Evolutionary conservation across 1,139 yeast species (phyloP).

Genomic region (Kurtzmaniella quercitrusa): DNA sequence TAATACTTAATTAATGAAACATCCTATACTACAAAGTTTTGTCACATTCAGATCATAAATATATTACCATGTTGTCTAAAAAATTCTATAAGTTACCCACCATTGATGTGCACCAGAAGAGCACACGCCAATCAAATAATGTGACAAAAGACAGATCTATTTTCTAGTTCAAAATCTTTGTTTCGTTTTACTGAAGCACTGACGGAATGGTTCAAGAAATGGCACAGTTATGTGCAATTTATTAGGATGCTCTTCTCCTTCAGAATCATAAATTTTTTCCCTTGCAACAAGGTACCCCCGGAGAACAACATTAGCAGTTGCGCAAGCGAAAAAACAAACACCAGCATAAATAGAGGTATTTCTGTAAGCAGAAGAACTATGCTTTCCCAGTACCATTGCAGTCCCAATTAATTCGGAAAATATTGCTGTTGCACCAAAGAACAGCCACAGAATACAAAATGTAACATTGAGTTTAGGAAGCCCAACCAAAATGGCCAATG

Average conservation of each 20-base stretch:
- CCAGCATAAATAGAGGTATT: slow-evolving; percentile 55
- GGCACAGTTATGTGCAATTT: background rate
- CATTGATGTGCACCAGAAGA: background rate
- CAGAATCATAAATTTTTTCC: slow-evolving; percentile 20
- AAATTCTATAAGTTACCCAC: no score
- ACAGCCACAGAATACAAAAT: slow-evolving; percentile 45
- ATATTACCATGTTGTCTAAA: no score
- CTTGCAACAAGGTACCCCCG: slow-evolving; percentile 50
- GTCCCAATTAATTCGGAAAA: slow-evolving; percentile 35
- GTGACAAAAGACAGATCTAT: background rate
- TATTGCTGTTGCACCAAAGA: slow-evolving; percentile 49
- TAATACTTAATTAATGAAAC: no score
- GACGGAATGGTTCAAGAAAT: background rate
- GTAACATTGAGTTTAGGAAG: slow-evolving; percentile 45
- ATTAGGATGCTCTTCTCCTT: slow-evolving; percentile 5
- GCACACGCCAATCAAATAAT: background rate
- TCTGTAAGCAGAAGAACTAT: slow-evolving; percentile 41
- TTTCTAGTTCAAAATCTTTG: background rate
- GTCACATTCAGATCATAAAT: no score
- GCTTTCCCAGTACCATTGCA: slow-evolving; percentile 32
- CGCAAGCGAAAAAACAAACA: slow-evolving; percentile 41
- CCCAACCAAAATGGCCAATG: slow-evolving; percentile 40
- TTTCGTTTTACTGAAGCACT: background rate
- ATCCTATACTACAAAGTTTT: no score
- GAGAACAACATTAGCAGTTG: slow-evolving; percentile 30